These are phyloP conservation scores for Tolypocladium album DNA, from an alignment of 2,329 filamentous ascomycete genomes.

Conservation along the genomic window DNA sequence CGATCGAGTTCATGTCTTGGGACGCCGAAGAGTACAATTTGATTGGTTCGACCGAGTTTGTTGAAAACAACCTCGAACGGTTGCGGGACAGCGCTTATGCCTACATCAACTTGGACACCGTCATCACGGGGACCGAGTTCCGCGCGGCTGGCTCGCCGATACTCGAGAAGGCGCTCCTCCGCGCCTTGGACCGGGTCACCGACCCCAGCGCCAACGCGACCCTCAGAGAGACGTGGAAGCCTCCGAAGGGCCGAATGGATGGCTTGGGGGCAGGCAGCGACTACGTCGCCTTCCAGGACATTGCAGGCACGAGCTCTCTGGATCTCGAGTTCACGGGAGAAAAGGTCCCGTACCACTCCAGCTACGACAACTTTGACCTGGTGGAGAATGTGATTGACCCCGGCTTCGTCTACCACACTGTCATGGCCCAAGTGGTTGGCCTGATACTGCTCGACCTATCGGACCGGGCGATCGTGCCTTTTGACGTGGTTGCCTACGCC, in stretches of 20 bases:
- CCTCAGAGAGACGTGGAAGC: conserved; percentile 67
- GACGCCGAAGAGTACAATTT: conserved; percentile 89
- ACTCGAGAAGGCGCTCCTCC: conserved; percentile 60
- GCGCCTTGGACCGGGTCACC: conserved; percentile 61
- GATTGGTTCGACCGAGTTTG: conserved; percentile 88
- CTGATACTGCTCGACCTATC: conserved; percentile 78
- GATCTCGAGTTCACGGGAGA: conserved; percentile 70
- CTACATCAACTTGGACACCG: conserved; percentile 86
- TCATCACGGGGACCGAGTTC: conserved; percentile 65
- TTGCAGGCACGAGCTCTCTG: conserved; percentile 78
- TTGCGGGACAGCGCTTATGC: conserved; percentile 68
- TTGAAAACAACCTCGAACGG: conserved; percentile 69
- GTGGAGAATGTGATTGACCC: conserved; percentile 74
- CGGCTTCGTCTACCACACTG: conserved; percentile 67
- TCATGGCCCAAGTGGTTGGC: conserved; percentile 69
- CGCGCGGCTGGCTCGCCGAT: conserved; percentile 72
- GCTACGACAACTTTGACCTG: conserved; percentile 85
- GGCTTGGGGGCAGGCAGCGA: conserved; percentile 68
- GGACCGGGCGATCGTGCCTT: conserved; percentile 71
- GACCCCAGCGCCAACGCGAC: conserved; percentile 66
- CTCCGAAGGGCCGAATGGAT: conserved; percentile 47
- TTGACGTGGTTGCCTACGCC: conserved; percentile 69
- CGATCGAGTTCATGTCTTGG: conserved; percentile 95
- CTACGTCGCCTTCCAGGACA: conserved; percentile 82
- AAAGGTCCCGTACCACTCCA: conserved; percentile 64